Evolutionary conservation across 73 alveolate genomes (phyloP).

Genomic region (Tetrahymena malaccensis): DNA sequence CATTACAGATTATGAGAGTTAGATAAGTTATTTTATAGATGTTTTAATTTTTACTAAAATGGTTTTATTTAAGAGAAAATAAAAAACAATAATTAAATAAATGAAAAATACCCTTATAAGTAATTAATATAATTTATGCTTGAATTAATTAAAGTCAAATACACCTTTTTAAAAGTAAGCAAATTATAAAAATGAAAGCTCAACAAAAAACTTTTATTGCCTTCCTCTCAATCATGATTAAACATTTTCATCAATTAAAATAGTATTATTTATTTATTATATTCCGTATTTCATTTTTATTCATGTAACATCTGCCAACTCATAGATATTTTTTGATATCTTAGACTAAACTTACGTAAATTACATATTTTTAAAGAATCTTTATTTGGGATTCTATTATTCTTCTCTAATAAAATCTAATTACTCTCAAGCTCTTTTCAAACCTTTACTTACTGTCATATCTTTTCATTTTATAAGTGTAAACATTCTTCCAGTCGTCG

Average conservation of each 20-base stretch:
- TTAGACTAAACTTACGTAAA: background rate
- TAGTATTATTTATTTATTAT: background rate
- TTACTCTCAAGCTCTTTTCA: background rate
- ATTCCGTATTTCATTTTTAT: background rate
- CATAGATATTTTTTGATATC: background rate
- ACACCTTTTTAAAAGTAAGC: background rate
- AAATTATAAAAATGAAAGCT: background rate
- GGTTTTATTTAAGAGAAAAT: background rate
- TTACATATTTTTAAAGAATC: background rate
- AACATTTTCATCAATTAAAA: background rate
- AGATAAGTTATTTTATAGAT: no score
- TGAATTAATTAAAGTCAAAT: background rate
- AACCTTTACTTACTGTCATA: background rate
- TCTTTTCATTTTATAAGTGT: background rate
- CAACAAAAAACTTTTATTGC: no score
- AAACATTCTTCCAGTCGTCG: background rate
- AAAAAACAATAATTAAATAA: background rate
- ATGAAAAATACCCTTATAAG: background rate
- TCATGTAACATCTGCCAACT: background rate
- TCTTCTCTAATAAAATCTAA: background rate
- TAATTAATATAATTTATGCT: background rate
- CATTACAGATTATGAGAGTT: background rate
- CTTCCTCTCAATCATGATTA: background rate
- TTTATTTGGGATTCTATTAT: background rate
- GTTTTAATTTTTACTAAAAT: background rate